Base-by-base conservation (phyloP, 495 filamentous ascomycete species). In the Niebla homalea region DNA sequence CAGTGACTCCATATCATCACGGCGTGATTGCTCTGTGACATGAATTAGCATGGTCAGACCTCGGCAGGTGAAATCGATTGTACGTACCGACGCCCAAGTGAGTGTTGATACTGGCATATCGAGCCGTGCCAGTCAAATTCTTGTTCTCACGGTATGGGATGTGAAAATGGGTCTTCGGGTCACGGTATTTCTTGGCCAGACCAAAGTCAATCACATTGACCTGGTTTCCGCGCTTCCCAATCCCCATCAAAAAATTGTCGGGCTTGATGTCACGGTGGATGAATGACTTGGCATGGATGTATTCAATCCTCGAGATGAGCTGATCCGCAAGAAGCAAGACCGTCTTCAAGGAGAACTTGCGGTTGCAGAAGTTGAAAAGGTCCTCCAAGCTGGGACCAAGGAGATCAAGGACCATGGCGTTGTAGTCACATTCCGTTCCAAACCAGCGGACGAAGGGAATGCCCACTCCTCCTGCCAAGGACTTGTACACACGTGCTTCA, bases 311-410 rank as follows among this genome's bases (percentile, higher is more conserved):
- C 50, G 92, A 97, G 63, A 98, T 97, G 67, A 99, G 80, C 72
- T 99, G 93, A 63, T 99, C 93, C 62, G 93, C 93, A 46, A 99
- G 80, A 10, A 99, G 81, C 15, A 99, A 73, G 37, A 99, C 93
- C n/a, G 93, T 99, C 84, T 99, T 99, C 57, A 99, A 71, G 10
- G 92, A 95, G 77, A 97, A 99, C 67, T 99, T 99, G 64, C 93
- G 84, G 79, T 97, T 99, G 81, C 93, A 99, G 69, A 99, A 99
- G 79, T 99, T 99, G 88, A 99, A 99, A n/a, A 99, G 75, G 65
- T 99, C 93, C 70, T 99, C 93, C 74, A 99, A 74, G 65, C 87
- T 94, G 51, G 93, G 93, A 46, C 93, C 93, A 36, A 99, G 85
- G 16, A 99, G 80, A 62, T 99, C 93, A 56, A 99, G 84, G 43